These are phyloP conservation scores for Nemania sp. DNA, from an alignment of 2,329 filamentous ascomycete genomes.

Conservation along the genomic window DNA sequence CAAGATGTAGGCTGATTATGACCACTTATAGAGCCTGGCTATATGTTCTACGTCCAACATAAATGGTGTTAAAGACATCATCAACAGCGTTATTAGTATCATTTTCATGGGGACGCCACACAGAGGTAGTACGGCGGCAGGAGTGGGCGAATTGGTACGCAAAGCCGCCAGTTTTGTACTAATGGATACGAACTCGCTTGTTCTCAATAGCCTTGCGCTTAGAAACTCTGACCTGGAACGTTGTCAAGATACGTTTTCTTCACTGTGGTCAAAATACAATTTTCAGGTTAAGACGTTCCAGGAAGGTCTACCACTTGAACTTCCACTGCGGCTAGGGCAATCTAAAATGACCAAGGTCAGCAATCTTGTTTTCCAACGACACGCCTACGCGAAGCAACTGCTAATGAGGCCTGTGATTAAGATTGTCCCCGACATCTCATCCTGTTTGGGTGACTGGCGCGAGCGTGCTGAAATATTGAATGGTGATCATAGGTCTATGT, in stretches of 20 bases:
- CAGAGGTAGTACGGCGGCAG: background rate
- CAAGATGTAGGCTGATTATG: background rate
- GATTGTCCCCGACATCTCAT: background rate
- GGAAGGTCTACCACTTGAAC: background rate
- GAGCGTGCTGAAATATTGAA: background rate
- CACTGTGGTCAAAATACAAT: background rate
- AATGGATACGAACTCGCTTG: background rate
- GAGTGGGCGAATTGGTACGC: background rate
- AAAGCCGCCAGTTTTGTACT: background rate
- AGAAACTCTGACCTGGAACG: background rate
- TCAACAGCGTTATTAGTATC: background rate
- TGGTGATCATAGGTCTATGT: background rate
- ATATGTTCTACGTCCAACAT: background rate
- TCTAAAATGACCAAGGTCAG: constrained; percentile 1
- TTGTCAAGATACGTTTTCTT: background rate
- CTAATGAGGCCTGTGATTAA: background rate
- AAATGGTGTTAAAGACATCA: background rate
- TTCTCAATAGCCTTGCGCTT: background rate
- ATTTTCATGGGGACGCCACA: constrained; percentile 3
- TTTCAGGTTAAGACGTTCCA: background rate
- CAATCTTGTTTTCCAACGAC: background rate
- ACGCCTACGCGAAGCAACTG: too few relatives aligned
- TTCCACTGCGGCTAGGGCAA: background rate
- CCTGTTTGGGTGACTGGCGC: background rate
- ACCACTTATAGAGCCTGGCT: background rate